phyloP scores from a whole-genome alignment of 2,329 filamentous ascomycete species.

The Nigrograna mackinnonii region DNA sequence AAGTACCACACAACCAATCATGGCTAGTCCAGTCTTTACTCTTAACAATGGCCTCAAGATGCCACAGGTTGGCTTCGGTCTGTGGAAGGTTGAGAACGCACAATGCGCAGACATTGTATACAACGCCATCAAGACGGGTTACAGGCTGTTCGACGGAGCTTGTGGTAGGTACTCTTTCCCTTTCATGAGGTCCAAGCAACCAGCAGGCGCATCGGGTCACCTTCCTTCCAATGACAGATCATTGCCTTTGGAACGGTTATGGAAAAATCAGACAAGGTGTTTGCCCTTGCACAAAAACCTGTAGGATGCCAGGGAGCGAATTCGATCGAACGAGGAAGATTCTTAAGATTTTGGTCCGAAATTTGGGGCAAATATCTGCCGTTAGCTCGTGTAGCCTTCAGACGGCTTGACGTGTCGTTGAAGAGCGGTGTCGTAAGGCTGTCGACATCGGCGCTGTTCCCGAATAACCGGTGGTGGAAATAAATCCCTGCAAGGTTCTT shows the following conservation, averaged over 20 bases:
- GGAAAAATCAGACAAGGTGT: no score
- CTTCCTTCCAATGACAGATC: no score
- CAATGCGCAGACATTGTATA: conserved; percentile 36
- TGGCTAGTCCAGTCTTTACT: conserved; percentile 32
- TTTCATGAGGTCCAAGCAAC: no score
- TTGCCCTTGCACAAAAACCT: no score
- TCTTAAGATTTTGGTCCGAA: no score
- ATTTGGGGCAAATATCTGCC: no score
- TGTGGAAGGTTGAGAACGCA: conserved; percentile 39
- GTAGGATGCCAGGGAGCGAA: no score
- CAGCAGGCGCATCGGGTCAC: no score
- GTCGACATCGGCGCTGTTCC: conserved; percentile 10
- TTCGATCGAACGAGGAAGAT: no score
- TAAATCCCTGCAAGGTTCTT: conserved; percentile 15
- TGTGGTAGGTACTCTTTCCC: conserved; percentile 30
- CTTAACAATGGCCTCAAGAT: conserved; percentile 42
- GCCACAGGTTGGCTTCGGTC: conserved; percentile 38
- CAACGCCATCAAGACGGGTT: conserved; percentile 41
- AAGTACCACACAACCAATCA: no score
- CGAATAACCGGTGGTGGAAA: conserved; percentile 23
- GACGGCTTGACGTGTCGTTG: background rate
- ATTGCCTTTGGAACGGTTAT: no score
- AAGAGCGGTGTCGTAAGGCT: conserved; percentile 2
- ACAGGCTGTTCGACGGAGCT: conserved; percentile 41
- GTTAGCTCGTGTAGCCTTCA: no score